Conservation (phyloP, 2,329 filamentous ascomycete genomes). For the Biscogniauxia mediterranea region DNA sequence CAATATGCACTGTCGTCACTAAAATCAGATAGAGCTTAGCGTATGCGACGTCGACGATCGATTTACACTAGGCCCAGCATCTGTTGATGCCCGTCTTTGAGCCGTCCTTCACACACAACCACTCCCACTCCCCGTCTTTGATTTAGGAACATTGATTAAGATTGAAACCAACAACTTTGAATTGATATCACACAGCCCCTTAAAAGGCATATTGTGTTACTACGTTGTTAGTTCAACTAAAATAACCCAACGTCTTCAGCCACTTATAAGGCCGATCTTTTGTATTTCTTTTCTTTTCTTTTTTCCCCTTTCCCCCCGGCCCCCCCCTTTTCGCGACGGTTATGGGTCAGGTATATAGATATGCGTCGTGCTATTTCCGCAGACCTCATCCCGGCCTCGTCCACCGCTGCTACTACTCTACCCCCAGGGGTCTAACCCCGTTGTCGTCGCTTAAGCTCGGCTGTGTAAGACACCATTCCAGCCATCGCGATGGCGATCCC, state of each 20-base stretch:
- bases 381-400: not conserved
- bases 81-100: not conserved
- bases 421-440: not conserved
- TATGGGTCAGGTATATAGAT: not conserved
- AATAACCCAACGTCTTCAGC: not conserved
- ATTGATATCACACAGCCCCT: not conserved
- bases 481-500: conserved; percentile 34
- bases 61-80: not conserved
- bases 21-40: not conserved
- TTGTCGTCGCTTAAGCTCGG: not conserved
- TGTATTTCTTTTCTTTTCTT: too few species aligned
- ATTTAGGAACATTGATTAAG: too few species aligned
- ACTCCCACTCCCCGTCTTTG: too few species aligned
- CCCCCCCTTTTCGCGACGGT: not conserved
- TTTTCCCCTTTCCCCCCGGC: too few species aligned
- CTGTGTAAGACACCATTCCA: conserved; percentile 12
- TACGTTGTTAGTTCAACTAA: not conserved
- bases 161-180: not conserved
- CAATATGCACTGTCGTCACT: not conserved
- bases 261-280: not conserved
- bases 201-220: not conserved
- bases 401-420: not conserved
- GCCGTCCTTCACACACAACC: too few species aligned
- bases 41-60: not conserved
- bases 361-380: not conserved